Conservation (phyloP, 108 stramenopile genomes). For the Conticribra guillardii region DNA sequence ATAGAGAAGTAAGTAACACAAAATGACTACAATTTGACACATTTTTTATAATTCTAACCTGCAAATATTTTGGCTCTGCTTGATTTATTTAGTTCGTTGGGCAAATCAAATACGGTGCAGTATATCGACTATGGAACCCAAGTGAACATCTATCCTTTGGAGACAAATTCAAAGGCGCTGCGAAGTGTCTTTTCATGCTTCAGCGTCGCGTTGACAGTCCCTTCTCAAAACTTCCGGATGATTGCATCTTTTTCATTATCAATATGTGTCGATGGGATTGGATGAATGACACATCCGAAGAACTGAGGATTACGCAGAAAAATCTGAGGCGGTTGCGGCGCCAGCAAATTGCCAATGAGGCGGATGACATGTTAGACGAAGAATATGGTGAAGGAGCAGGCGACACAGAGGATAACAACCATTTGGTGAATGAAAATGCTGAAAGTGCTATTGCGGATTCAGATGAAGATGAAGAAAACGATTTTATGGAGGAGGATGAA, state of each 20-base stretch:
- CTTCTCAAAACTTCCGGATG: slow-evolving; percentile 72
- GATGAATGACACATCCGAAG: slow-evolving; percentile 62
- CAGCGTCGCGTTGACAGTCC: slow-evolving; percentile 76
- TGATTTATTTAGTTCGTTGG: slow-evolving; percentile 1
- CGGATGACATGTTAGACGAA: slow-evolving; percentile 24
- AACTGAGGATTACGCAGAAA: slow-evolving; percentile 56
- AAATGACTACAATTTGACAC: not conserved
- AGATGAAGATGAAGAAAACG: slow-evolving; percentile 43
- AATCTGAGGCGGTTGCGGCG: slow-evolving; percentile 36
- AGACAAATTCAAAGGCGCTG: slow-evolving; percentile 53
- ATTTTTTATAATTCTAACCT: not conserved
- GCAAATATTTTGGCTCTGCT: not conserved
- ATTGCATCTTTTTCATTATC: slow-evolving; percentile 86
- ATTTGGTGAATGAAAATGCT: slow-evolving; percentile 16
- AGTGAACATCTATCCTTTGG: slow-evolving; percentile 62
- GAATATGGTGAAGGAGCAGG: slow-evolving; percentile 6
- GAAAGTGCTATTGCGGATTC: slow-evolving; percentile 39
- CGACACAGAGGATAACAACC: not conserved
- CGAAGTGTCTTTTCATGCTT: slow-evolving; percentile 62
- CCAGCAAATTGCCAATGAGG: slow-evolving; percentile 33
- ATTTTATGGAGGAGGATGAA: slow-evolving; percentile 2
- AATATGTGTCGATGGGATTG: slow-evolving; percentile 93
- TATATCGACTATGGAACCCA: slow-evolving; percentile 86
- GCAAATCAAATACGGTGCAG: slow-evolving; percentile 71
- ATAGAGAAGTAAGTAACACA: slow-evolving; percentile 49